These are phyloP conservation scores for Russula virescens DNA, from an alignment of 768 basidiomycete species.

Conservation along the genomic window DNA sequence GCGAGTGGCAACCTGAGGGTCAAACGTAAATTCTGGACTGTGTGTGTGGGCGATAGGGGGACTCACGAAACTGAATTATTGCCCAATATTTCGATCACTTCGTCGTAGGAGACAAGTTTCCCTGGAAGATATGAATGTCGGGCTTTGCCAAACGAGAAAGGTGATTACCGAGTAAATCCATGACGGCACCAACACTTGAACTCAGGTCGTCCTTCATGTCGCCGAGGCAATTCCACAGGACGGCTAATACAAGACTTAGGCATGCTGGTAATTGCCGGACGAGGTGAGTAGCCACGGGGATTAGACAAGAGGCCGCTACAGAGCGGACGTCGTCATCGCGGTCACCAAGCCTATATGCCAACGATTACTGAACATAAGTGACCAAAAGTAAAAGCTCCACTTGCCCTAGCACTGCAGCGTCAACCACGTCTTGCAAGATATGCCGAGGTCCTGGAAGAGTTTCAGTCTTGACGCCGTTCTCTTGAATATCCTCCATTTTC, in stretches of 20 bases:
- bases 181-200: slow-evolving; percentile 93
- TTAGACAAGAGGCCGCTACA: slow-evolving; percentile 86
- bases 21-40: background rate
- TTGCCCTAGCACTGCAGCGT: slow-evolving; percentile 88
- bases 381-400: slow-evolving; percentile 25
- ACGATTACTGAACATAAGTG: background rate
- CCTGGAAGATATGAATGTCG: slow-evolving; percentile 39
- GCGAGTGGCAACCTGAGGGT: slow-evolving; percentile 66
- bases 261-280: slow-evolving; percentile 70
- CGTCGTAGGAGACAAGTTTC: slow-evolving; percentile 70
- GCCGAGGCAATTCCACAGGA: slow-evolving; percentile 85
- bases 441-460: slow-evolving; percentile 37
- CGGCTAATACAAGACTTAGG: slow-evolving; percentile 66
- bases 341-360: slow-evolving; percentile 65
- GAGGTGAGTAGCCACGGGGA: slow-evolving; percentile 80
- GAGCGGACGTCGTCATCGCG: slow-evolving; percentile 94
- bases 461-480: slow-evolving; percentile 31
- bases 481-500: slow-evolving; percentile 22
- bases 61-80: slow-evolving; percentile 67
- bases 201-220: slow-evolving; percentile 96
- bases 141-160: background rate
- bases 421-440: slow-evolving; percentile 76
- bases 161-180: slow-evolving; percentile 86
- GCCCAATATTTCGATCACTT: slow-evolving; percentile 72
- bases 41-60: background rate